Evolutionary conservation across 2,329 filamentous ascomycete species (phyloP).

Genomic region (Paecilomyces formosus): DNA sequence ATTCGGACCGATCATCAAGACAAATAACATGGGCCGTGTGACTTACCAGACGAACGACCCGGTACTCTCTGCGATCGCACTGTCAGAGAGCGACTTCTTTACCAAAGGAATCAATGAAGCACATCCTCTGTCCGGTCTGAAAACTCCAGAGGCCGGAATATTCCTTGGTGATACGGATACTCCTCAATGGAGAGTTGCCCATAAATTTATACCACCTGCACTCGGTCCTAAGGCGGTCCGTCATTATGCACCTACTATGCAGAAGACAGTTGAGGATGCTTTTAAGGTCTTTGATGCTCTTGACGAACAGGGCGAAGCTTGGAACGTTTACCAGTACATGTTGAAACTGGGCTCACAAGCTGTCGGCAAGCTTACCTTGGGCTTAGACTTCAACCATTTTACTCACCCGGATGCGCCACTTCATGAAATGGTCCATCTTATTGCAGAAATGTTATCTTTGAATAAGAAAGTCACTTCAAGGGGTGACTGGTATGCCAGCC

Average conservation of each 20-base stretch:
- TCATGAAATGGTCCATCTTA: conserved; percentile 45
- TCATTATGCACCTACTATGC: conserved; percentile 55
- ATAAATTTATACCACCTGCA: conserved; percentile 57
- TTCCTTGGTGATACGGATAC: conserved; percentile 27
- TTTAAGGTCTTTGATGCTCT: conserved; percentile 44
- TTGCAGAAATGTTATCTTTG: conserved; percentile 46
- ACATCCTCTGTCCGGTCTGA: conserved; percentile 23
- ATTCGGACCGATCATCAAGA: conserved; percentile 47
- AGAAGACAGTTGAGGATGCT: conserved; percentile 44
- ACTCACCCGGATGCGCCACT: conserved; percentile 36
- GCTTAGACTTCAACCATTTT: conserved; percentile 41
- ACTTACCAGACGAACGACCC: conserved; percentile 23
- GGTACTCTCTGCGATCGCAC: conserved; percentile 45
- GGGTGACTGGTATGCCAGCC: conserved; percentile 48
- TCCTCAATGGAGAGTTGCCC: conserved; percentile 35
- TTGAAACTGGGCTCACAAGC: conserved; percentile 40
- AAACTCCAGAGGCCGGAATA: conserved; percentile 16
- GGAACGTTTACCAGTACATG: conserved; percentile 46
- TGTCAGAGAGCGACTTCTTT: conserved; percentile 47
- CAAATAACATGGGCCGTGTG: conserved; percentile 43
- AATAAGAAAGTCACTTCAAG: conserved; percentile 53
- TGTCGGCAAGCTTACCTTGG: conserved; percentile 39
- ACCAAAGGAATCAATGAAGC: conserved; percentile 42
- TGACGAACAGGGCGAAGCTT: conserved; percentile 38
- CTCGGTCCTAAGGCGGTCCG: conserved; percentile 53